A percentile compares a stretch with the other conserved stretches of the same genome.
These are phyloP conservation scores for Irpex rosettiformis DNA, from an alignment of 1,284 basidiomycete species.

Conservation along the genomic window DNA sequence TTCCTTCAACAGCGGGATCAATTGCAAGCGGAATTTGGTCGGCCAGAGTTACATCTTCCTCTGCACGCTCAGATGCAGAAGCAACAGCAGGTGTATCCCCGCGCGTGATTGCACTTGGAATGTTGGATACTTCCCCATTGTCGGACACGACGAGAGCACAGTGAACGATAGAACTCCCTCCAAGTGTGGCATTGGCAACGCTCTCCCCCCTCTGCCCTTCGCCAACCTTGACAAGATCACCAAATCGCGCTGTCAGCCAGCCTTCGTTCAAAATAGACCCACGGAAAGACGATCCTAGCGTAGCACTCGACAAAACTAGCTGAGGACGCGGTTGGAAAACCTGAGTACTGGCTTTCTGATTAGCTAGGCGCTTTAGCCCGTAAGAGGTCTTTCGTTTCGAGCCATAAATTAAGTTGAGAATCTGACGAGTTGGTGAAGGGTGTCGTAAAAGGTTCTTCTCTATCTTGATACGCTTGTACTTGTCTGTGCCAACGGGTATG, in stretches of 20 bases:
- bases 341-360: background rate
- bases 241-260: conserved; percentile 37
- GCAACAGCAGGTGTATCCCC: background rate
- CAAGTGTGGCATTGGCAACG: conserved; percentile 23
- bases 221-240: conserved; percentile 9
- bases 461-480: conserved; percentile 32
- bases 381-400: background rate
- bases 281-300: conserved; percentile 53
- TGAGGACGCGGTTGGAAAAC: conserved; percentile 38
- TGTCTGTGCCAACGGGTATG: conserved; percentile 32
- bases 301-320: conserved; percentile 67
- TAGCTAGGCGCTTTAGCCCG: background rate
- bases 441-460: conserved; percentile 45
- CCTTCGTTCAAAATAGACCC: conserved; percentile 47
- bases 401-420: conserved; percentile 56
- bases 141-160: conserved; percentile 59
- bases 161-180: conserved; percentile 42
- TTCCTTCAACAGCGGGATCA: conserved; percentile 2
- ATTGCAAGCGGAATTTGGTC: background rate
- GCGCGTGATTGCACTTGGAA: conserved; percentile 29
- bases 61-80: background rate
- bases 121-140: conserved; percentile 47
- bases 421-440: conserved; percentile 50
- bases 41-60: background rate
- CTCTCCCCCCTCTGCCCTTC: background rate